A percentile compares a stretch with the other conserved stretches of the same genome.
These are phyloP conservation scores for Phalaenopsis equestris DNA, from an alignment of 106 monocot genomes.

Conservation along the genomic window DNA sequence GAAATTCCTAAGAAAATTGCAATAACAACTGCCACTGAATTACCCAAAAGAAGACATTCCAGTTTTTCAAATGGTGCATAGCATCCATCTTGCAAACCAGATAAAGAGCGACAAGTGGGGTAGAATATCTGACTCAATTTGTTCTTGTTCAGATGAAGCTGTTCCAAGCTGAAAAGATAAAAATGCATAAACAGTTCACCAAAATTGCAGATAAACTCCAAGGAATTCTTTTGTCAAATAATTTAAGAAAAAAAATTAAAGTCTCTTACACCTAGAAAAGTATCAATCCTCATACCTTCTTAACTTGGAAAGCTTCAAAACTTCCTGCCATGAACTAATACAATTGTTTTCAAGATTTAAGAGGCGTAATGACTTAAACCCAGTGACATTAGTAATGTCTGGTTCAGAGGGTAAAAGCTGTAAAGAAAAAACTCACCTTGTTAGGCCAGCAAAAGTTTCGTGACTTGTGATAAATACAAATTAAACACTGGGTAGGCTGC, in stretches of 20 bases:
- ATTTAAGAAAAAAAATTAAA: neutral
- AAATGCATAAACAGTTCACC: neutral
- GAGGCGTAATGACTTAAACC: slow-evolving; percentile 54
- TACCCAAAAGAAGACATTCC: slow-evolving; percentile 84
- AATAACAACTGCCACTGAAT: slow-evolving; percentile 2
- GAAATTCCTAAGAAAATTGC: neutral
- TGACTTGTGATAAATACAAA: neutral
- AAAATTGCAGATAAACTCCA: neutral
- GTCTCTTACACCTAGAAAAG: neutral
- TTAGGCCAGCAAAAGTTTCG: slow-evolving; percentile 11
- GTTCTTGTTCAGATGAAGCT: slow-evolving; percentile 92
- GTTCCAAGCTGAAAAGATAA: slow-evolving; percentile 57
- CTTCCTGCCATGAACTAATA: slow-evolving; percentile 70
- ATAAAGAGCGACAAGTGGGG: slow-evolving; percentile 23
- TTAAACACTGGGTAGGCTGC: neutral
- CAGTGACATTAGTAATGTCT: slow-evolving; percentile 22
- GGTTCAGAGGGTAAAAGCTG: slow-evolving; percentile 26
- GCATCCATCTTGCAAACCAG: slow-evolving; percentile 8
- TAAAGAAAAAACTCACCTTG: slow-evolving; percentile 8
- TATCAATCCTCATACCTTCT: slow-evolving; percentile 47
- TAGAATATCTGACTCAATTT: slow-evolving; percentile 61
- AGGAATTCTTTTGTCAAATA: neutral
- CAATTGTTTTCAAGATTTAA: slow-evolving; percentile 84
- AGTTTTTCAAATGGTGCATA: slow-evolving; percentile 65
- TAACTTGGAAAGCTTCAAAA: slow-evolving; percentile 69